Evolutionary conservation across 352 stramenopile species (phyloP).

Genomic region (Globisporangium nunn): DNA sequence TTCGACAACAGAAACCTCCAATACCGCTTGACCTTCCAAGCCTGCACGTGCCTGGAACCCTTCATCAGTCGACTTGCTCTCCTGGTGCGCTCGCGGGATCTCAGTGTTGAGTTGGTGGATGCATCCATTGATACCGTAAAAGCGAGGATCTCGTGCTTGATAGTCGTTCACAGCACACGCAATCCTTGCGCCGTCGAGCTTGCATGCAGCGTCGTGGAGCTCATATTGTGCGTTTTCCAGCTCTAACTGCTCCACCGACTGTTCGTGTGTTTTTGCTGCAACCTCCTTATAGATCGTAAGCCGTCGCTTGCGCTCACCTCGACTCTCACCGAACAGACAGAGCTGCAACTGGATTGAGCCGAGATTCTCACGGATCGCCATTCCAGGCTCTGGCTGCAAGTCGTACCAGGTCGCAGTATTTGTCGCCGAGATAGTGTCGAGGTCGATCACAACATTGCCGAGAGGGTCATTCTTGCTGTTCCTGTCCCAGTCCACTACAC

Average conservation of each 20-base stretch:
- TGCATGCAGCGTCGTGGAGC: slow-evolving; percentile 55
- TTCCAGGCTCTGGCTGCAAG: slow-evolving; percentile 33
- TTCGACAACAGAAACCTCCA: slow-evolving; percentile 51
- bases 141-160: slow-evolving; percentile 47
- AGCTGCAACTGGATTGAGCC: slow-evolving; percentile 50
- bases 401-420: slow-evolving; percentile 44
- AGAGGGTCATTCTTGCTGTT: slow-evolving; percentile 50
- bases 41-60: slow-evolving; percentile 42
- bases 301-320: slow-evolving; percentile 37
- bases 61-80: slow-evolving; percentile 49
- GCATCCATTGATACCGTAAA: slow-evolving; percentile 76
- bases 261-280: slow-evolving; percentile 45
- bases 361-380: slow-evolving; percentile 38
- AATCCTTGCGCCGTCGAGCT: slow-evolving; percentile 63
- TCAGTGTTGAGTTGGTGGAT: slow-evolving; percentile 64
- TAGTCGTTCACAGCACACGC: slow-evolving; percentile 60
- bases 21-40: slow-evolving; percentile 47
- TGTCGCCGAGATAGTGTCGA: slow-evolving; percentile 42
- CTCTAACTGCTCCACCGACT: slow-evolving; percentile 53
- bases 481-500: slow-evolving; percentile 48
- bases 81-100: slow-evolving; percentile 47
- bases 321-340: slow-evolving; percentile 49
- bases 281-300: slow-evolving; percentile 52
- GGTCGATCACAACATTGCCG: slow-evolving; percentile 33
- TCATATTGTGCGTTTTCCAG: slow-evolving; percentile 61